These are phyloP conservation scores for Rhodotorula toruloides DNA, from an alignment of 768 basidiomycete species.

Conservation along the genomic window DNA sequence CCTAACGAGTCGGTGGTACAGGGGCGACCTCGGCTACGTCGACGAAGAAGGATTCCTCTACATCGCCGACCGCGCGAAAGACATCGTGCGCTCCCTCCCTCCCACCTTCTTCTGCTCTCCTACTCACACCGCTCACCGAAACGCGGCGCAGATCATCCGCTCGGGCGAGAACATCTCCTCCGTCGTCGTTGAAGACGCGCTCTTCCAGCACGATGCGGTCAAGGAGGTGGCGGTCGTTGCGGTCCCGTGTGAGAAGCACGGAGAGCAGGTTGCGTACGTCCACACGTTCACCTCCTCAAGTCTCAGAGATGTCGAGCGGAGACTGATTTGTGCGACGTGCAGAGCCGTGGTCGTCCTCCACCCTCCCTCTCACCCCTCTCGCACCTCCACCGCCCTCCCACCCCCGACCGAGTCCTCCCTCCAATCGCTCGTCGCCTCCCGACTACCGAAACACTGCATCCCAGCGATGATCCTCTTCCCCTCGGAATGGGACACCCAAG, in stretches of 20 bases:
- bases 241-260: slow-evolving; percentile 31
- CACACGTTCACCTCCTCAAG: not conserved
- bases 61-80: slow-evolving; percentile 40
- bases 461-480: slow-evolving; percentile 37
- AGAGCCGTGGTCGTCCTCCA: slow-evolving; percentile 38
- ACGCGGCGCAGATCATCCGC: slow-evolving; percentile 35
- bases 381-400: not conserved
- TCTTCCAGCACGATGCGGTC: slow-evolving; percentile 28
- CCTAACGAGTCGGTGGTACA: not conserved
- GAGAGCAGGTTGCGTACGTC: slow-evolving; percentile 38
- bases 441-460: slow-evolving; percentile 32
- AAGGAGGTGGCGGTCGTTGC: slow-evolving; percentile 37
- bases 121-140: not conserved
- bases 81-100: slow-evolving; percentile 20
- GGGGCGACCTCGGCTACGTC: slow-evolving; percentile 38
- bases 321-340: not conserved
- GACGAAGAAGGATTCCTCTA: slow-evolving; percentile 42
- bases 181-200: slow-evolving; percentile 38
- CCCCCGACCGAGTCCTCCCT: slow-evolving; percentile 16
- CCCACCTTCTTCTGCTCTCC: not conserved
- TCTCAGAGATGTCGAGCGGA: accelerated
- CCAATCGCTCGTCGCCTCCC: slow-evolving; percentile 8
- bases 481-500: not conserved
- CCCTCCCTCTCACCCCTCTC: not conserved
- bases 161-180: slow-evolving; percentile 43